phyloP scores from a whole-genome alignment of 305 asterid genomes.

The Caryopteris hybrid region DNA sequence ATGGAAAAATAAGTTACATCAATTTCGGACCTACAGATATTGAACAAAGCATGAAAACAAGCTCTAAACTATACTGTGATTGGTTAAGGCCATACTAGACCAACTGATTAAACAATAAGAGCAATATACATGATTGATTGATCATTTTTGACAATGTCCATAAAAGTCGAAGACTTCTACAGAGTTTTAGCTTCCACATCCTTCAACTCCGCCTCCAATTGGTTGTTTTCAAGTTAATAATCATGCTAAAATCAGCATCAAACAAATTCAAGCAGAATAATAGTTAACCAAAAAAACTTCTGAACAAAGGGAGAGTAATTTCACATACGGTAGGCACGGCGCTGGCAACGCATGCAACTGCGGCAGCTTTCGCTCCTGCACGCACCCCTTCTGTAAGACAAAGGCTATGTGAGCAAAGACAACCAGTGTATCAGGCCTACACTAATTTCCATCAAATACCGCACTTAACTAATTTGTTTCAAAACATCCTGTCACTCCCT shows the following conservation, averaged over 20 bases:
- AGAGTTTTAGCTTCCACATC: too few species aligned
- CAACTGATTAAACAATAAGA: background rate
- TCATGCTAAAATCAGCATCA: too few species aligned
- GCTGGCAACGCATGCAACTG: conserved; percentile 59
- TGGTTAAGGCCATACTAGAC: background rate
- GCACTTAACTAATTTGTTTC: too few species aligned
- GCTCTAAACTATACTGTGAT: background rate
- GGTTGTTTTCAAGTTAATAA: too few species aligned
- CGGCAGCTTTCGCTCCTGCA: conserved; percentile 66
- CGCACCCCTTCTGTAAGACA: conserved; percentile 60
- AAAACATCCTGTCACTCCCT: too few species aligned
- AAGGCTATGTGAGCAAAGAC: background rate
- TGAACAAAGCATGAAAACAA: background rate
- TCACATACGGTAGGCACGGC: conserved; percentile 61
- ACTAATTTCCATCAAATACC: background rate
- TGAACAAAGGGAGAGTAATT: background rate
- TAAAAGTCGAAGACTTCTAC: too few species aligned
- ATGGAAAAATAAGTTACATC: background rate
- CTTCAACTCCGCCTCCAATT: too few species aligned
- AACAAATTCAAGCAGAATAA: too few species aligned
- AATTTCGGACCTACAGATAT: background rate
- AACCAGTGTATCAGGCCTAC: background rate
- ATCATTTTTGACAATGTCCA: background rate
- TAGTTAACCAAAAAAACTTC: too few species aligned
- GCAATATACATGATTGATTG: background rate